phyloP scores from a whole-genome alignment of 148 eudicot genomes.

The Rhododendron molle region DNA sequence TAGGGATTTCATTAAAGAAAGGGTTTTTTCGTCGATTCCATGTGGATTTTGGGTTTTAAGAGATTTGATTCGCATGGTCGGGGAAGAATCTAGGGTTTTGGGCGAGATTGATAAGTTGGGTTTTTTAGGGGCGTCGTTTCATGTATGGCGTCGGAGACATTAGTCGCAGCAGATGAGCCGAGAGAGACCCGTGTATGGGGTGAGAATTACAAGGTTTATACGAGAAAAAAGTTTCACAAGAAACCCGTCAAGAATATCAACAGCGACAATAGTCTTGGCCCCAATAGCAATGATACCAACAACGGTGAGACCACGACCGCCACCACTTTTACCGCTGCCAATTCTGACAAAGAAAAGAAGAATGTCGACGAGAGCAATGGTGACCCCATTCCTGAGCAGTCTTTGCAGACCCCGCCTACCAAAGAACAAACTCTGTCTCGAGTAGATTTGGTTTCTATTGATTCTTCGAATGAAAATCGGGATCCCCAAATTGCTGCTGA shows the following conservation, averaged over 20 bases:
- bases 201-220: slow-evolving; percentile 33
- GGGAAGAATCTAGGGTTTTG: slow-evolving; percentile 10
- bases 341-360: slow-evolving; percentile 4
- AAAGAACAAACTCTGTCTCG: slow-evolving; percentile 12
- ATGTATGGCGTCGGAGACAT: slow-evolving; percentile 42
- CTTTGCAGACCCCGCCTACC: slow-evolving; percentile 9
- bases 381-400: slow-evolving; percentile 9
- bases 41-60: not conserved
- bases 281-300: not conserved
- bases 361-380: not conserved
- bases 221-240: slow-evolving; percentile 15
- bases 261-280: not conserved
- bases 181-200: slow-evolving; percentile 28
- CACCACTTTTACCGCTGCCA: not conserved
- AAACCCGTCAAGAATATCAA: not conserved
- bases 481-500: slow-evolving; percentile 14
- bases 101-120: slow-evolving; percentile 12
- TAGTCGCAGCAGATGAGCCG: slow-evolving; percentile 14
- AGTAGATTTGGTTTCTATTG: slow-evolving; percentile 27
- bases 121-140: slow-evolving; percentile 15
- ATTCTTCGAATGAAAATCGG: slow-evolving; percentile 20
- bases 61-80: slow-evolving; percentile 3
- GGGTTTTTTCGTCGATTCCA: not conserved
- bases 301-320: not conserved
- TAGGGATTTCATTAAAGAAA: not conserved